A percentile compares a stretch with the other conserved stretches of the same genome.
phyloP scores from a whole-genome alignment of 257 asterid species.

The Solanum chiquidenum region DNA sequence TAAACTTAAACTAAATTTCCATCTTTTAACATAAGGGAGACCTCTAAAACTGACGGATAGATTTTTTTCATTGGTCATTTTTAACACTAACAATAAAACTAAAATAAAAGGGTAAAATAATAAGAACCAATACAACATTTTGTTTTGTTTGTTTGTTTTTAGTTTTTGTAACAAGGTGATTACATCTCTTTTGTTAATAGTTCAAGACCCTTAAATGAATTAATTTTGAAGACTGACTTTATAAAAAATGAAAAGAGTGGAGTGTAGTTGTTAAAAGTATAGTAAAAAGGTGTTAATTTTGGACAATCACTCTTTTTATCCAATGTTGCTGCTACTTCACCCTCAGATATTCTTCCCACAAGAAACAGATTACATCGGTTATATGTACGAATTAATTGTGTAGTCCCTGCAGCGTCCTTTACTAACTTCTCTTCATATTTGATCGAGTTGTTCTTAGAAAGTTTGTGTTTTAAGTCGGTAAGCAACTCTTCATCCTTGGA shows the following conservation, averaged over 20 bases:
- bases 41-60: too few relatives aligned
- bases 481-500: slow-evolving; percentile 23
- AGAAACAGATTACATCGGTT: slow-evolving; percentile 33
- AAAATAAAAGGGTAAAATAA: too few relatives aligned
- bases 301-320: too few relatives aligned
- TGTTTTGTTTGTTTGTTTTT: background rate
- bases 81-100: too few relatives aligned
- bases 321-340: background rate
- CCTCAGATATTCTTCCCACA: slow-evolving; percentile 43
- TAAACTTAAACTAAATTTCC: too few relatives aligned
- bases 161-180: background rate
- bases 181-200: background rate
- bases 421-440: slow-evolving; percentile 18
- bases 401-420: slow-evolving; percentile 10
- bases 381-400: slow-evolving; percentile 6
- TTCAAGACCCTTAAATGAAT: background rate
- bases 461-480: slow-evolving; percentile 6
- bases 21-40: too few relatives aligned
- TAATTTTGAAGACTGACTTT: background rate
- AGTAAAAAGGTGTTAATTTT: background rate
- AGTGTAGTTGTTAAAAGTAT: background rate
- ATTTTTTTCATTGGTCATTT: too few relatives aligned
- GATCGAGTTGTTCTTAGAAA: slow-evolving; percentile 11
- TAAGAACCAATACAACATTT: background rate
- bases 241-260: background rate